These are phyloP conservation scores for Arachnomyces sp. DNA, from an alignment of 2,329 filamentous ascomycete genomes.

Conservation along the genomic window DNA sequence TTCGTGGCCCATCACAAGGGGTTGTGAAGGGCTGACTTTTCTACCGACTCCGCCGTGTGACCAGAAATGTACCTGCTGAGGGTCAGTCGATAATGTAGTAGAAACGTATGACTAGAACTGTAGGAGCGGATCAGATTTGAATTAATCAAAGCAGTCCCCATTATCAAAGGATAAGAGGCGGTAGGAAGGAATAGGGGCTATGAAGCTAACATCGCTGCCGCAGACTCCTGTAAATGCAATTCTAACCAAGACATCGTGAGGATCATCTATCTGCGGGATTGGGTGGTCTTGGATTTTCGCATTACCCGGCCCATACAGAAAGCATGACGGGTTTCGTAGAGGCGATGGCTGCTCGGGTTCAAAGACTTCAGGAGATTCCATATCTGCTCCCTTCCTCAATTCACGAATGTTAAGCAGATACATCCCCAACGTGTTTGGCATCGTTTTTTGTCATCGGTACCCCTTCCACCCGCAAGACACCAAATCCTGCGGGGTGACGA, in stretches of 20 bases:
- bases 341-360: no score
- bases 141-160: neutral
- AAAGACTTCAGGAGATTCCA: no score
- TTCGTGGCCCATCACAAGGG: constrained; percentile 29
- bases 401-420: no score
- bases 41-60: constrained; percentile 28
- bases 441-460: no score
- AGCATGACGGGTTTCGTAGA: constrained; percentile 31
- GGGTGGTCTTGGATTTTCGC: constrained; percentile 32
- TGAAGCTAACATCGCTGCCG: constrained; percentile 29
- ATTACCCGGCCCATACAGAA: constrained; percentile 32
- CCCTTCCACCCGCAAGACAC: no score
- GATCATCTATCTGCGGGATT: constrained; percentile 27
- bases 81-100: constrained; percentile 1
- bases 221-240: constrained; percentile 39
- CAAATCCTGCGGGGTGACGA: constrained; percentile 3
- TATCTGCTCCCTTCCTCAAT: no score
- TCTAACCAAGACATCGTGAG: constrained; percentile 36
- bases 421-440: no score
- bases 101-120: neutral
- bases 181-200: neutral
- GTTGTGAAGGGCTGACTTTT: constrained; percentile 19
- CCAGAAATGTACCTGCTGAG: constrained; percentile 32
- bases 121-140: no score
- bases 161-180: neutral